Percentiles rank a stretch among this genome's conserved stretches.
phyloP scores from a whole-genome alignment of 768 basidiomycete species.

The Boletus rubropictus region DNA sequence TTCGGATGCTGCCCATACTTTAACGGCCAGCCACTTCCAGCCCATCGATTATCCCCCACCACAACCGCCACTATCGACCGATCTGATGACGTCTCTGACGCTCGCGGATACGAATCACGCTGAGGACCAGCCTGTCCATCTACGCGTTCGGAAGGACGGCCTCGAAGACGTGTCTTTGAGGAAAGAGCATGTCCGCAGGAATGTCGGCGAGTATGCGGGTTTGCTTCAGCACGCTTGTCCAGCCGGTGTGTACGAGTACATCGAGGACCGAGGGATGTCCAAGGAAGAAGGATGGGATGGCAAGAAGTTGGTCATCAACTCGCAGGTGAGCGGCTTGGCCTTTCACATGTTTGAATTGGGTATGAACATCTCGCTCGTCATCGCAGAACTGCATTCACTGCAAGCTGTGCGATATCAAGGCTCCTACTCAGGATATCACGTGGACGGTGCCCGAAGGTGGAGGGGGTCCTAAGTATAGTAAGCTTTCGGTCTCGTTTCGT shows the following conservation, averaged over 20 bases:
- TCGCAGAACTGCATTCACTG: constrained; percentile 85
- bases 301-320: constrained; percentile 92
- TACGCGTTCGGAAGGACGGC: constrained; percentile 51
- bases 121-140: constrained; percentile 92
- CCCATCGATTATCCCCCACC: constrained; percentile 85
- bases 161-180: constrained; percentile 41
- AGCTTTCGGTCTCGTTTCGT: background rate
- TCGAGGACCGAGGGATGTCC: constrained; percentile 56
- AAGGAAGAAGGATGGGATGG: constrained; percentile 62
- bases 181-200: constrained; percentile 64
- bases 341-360: background rate
- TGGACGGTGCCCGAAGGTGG: constrained; percentile 97
- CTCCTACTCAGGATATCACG: constrained; percentile 92
- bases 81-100: constrained; percentile 83
- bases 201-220: constrained; percentile 78
- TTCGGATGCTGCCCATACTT: constrained; percentile 68
- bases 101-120: constrained; percentile 93
- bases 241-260: constrained; percentile 95
- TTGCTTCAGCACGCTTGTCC: constrained; percentile 88
- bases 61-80: constrained; percentile 87
- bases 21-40: constrained; percentile 54
- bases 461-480: constrained; percentile 95
- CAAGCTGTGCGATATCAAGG: constrained; percentile 95
- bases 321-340: constrained; percentile 55
- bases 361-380: background rate